Evolutionary conservation across 257 asterid genomes (phyloP).

Genomic region (Solanum appendiculatum): DNA sequence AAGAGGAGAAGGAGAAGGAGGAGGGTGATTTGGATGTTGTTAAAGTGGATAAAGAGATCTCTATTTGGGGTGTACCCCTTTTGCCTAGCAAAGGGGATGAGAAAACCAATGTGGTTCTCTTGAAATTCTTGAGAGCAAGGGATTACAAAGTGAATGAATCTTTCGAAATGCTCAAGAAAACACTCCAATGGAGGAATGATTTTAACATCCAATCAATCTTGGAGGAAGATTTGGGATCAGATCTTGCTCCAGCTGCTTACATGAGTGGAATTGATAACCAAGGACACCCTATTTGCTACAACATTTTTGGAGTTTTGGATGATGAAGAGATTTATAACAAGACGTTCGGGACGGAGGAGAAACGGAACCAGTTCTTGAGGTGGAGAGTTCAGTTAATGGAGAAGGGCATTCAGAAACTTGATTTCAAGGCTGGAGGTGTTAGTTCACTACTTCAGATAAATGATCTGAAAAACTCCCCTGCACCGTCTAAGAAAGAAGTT

Average conservation of each 20-base stretch:
- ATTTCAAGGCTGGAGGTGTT: conserved; percentile 49
- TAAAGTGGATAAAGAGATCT: conserved; percentile 28
- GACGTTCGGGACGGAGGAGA: conserved; percentile 48
- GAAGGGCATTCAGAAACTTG: conserved; percentile 53
- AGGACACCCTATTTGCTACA: conserved; percentile 79
- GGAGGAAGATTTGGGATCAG: conserved; percentile 48
- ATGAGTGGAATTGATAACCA: conserved; percentile 51
- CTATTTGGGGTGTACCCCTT: conserved; percentile 71
- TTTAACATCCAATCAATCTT: conserved; percentile 38
- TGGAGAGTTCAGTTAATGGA: conserved; percentile 87
- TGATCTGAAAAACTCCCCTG: conserved; percentile 56
- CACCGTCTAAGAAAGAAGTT: conserved; percentile 63
- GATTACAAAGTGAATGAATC: conserved; percentile 64
- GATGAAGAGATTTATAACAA: conserved; percentile 35
- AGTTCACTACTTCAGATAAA: conserved; percentile 57
- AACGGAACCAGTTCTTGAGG: conserved; percentile 52
- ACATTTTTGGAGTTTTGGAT: conserved; percentile 56
- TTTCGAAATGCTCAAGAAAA: conserved; percentile 56
- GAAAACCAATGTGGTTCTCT: conserved; percentile 45
- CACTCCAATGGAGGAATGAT: conserved; percentile 68
- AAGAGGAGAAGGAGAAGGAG: not conserved
- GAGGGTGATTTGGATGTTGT: not conserved
- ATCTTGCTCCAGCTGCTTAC: conserved; percentile 45
- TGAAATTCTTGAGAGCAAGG: conserved; percentile 69
- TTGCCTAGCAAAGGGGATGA: conserved; percentile 49